These are phyloP conservation scores for Spergularia azorica DNA, from an alignment of 179 eudicot genomes.

Conservation along the genomic window DNA sequence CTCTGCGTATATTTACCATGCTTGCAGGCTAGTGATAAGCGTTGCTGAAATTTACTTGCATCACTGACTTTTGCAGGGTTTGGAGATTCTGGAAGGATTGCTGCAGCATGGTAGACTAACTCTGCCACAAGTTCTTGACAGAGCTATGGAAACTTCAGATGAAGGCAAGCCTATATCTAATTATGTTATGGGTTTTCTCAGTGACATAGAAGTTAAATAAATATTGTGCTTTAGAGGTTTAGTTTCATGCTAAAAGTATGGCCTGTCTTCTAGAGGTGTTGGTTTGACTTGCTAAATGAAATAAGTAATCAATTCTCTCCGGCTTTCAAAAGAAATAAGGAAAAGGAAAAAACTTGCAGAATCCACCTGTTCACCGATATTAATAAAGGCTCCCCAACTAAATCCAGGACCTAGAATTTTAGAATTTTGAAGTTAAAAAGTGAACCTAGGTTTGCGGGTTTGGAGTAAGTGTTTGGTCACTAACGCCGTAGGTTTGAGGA, in stretches of 20 bases:
- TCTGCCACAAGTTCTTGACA: conserved; percentile 62
- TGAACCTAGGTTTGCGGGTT: no score
- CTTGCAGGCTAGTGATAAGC: background rate
- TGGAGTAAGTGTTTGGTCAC: no score
- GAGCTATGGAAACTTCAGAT: conserved; percentile 47
- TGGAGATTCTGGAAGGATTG: conserved; percentile 63
- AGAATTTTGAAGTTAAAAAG: no score
- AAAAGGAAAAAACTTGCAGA: no score
- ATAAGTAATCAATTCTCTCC: background rate
- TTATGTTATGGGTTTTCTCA: conserved; percentile 1
- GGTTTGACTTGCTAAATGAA: background rate
- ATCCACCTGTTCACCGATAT: no score
- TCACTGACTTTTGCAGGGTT: conserved; percentile 42
- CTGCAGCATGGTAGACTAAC: conserved; percentile 95
- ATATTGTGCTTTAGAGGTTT: background rate
- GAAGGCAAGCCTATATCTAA: conserved; percentile 43
- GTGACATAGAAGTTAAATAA: background rate
- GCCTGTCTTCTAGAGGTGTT: background rate
- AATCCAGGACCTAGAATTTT: no score
- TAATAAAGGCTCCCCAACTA: no score
- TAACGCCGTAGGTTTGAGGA: no score
- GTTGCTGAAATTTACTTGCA: background rate
- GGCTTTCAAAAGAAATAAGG: background rate
- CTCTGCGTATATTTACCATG: conserved; percentile 4
- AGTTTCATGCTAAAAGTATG: background rate